Evolutionary conservation across 2,329 filamentous ascomycete species (phyloP).

Genomic region (Mycosphaerella sp.): DNA sequence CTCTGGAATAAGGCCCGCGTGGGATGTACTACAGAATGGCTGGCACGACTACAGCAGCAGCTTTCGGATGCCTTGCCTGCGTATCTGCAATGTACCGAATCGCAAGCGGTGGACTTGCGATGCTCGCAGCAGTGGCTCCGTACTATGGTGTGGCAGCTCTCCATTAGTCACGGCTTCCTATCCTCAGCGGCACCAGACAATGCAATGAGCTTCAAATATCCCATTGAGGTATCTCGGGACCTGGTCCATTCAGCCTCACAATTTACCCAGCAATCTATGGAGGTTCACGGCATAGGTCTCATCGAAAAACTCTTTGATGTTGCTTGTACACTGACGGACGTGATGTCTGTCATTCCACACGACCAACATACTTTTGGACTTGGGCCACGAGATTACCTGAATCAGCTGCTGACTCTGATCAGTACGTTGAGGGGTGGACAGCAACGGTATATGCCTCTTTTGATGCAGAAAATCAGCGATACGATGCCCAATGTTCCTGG

Average conservation of each 20-base stretch:
- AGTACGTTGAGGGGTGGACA: conserved; percentile 68
- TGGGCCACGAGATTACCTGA: conserved; percentile 67
- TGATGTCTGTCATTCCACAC: conserved; percentile 58
- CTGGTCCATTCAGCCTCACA: conserved; percentile 59
- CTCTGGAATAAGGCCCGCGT: conserved; percentile 56
- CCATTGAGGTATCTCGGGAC: conserved; percentile 56
- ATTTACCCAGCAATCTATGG: conserved; percentile 66
- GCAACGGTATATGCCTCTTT: conserved; percentile 67
- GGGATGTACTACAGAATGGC: conserved; percentile 43
- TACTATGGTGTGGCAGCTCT: conserved; percentile 66
- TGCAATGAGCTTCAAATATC: conserved; percentile 57
- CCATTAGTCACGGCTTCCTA: conserved; percentile 59
- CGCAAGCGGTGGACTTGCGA: conserved; percentile 62
- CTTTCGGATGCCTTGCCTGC: conserved; percentile 49
- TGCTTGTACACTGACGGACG: conserved; percentile 65
- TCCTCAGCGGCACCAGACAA: conserved; percentile 54
- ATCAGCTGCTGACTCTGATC: conserved; percentile 60
- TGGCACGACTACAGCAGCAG: conserved; percentile 46
- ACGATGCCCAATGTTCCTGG: conserved; percentile 30
- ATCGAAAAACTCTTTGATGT: conserved; percentile 78
- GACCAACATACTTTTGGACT: conserved; percentile 53
- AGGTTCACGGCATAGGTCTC: conserved; percentile 68
- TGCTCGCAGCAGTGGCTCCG: conserved; percentile 66
- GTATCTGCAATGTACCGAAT: conserved; percentile 56
- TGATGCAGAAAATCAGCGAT: conserved; percentile 70